phyloP scores from a whole-genome alignment of 2,329 filamentous ascomycete genomes.

The Colletotrichum scovillei region DNA sequence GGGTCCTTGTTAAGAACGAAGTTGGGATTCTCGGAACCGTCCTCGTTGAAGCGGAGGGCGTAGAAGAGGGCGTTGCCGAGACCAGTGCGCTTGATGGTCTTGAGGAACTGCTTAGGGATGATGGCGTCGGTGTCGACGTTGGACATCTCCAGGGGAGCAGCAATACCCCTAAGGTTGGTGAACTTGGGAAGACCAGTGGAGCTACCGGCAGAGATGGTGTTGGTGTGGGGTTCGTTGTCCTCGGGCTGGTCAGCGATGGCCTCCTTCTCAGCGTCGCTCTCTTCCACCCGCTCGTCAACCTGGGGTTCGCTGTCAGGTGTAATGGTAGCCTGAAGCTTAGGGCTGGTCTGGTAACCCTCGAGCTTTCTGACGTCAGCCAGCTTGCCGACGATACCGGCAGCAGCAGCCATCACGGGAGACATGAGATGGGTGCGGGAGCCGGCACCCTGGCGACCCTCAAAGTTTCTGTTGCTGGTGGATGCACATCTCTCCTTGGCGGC shows the following conservation, averaged over 20 bases:
- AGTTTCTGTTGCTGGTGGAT: conserved; percentile 96
- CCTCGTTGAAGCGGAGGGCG: conserved; percentile 80
- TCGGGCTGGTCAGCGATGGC: conserved; percentile 68
- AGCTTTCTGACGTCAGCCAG: conserved; percentile 91
- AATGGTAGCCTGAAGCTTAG: conserved; percentile 69
- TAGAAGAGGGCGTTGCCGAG: conserved; percentile 91
- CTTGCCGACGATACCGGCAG: conserved; percentile 89
- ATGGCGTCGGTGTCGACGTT: conserved; percentile 99
- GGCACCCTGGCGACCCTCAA: conserved; percentile 95
- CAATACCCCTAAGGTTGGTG: conserved; percentile 83
- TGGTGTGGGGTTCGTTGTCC: conserved; percentile 73
- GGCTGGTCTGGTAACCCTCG: conserved; percentile 63
- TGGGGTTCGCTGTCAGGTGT: conserved; percentile 55
- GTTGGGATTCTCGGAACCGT: conserved; percentile 79
- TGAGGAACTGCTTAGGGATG: conserved; percentile 99
- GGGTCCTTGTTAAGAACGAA: conserved; percentile 94
- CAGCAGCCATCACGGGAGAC: conserved; percentile 97
- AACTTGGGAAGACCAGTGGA: conserved; percentile 81
- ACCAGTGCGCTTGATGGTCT: conserved; percentile 98
- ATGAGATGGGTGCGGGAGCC: conserved; percentile 93
- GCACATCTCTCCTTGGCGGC: conserved; percentile 93
- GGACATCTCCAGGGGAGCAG: conserved; percentile 85
- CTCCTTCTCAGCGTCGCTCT: conserved; percentile 65
- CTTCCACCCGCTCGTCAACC: conserved; percentile 63
- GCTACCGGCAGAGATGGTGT: conserved; percentile 50